Conservation (phyloP, 2,329 filamentous ascomycete species). For the Alternaria arborescens region DNA sequence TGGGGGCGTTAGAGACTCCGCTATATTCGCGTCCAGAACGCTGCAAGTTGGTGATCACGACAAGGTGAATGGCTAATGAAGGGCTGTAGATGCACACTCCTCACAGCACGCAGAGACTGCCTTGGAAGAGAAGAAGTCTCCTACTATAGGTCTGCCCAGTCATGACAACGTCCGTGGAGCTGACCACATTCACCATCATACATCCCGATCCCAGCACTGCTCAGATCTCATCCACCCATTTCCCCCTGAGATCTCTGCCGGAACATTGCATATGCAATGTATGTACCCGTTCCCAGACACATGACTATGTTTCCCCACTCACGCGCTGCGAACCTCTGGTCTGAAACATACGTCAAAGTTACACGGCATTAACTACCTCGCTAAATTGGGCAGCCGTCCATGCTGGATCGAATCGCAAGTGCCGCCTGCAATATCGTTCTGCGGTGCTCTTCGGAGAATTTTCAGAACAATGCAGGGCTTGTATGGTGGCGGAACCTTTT, state of each 20-base stretch:
- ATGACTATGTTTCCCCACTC: constrained; percentile 17
- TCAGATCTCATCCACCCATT: constrained; percentile 8
- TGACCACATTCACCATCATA: constrained; percentile 6
- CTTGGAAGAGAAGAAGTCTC: constrained; percentile 1
- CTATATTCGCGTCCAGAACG: background rate
- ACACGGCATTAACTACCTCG: constrained; percentile 11
- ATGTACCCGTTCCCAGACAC: constrained; percentile 19
- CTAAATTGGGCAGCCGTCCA: constrained; percentile 1
- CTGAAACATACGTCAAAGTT: constrained; percentile 18
- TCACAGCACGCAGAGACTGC: background rate
- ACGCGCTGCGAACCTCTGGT: constrained; percentile 25
- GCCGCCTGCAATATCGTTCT: constrained; percentile 13
- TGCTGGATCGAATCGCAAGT: constrained; percentile 6
- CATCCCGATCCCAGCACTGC: constrained; percentile 10
- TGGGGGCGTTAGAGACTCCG: background rate
- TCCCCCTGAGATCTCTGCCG: constrained; percentile 18
- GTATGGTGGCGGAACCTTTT: constrained; percentile 13
- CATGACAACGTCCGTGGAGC: background rate
- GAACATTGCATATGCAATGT: constrained; percentile 25
- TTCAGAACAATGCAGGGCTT: constrained; percentile 11
- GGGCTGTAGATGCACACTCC: background rate
- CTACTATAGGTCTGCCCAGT: background rate
- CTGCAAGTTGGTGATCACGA: background rate
- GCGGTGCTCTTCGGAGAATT: constrained; percentile 17
- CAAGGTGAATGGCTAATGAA: background rate